Evolutionary conservation across 768 basidiomycete species (phyloP), one percentile per base, ranked within the genome.

Genomic region (Termitomyces sp.): DNA sequence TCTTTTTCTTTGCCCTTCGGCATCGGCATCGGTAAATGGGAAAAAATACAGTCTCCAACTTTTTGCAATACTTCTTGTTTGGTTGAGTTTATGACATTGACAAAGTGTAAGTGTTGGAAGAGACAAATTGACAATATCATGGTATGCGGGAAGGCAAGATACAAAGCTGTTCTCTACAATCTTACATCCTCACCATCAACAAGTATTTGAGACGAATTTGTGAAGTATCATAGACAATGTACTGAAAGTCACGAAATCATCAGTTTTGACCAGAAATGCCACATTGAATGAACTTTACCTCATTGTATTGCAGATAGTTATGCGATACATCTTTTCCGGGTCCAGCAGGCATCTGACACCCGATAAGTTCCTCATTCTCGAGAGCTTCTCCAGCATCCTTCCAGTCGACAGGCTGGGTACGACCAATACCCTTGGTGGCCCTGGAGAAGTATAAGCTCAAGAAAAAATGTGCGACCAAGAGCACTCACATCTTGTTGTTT

Each of bases 341-440:
- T 8, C 83, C 82, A 52, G 82, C 79, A n/a, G 84, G 84, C 84
- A 86, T 85, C 38, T 75, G 67, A 56, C 80, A 81, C 18, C 84
- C 84, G 38, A 71, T 64, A 24, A 86, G 73, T 20, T 74, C 81
- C 8, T 75, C 71, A 62, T 84, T 73, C 33, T 71, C 75, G 10
- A 83, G 67, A 1, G 77, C 77, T 41, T 66, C 67, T 28, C 82
- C 83, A 0, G 83, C 84, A 65, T 85, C 84, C 63, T 84, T 78
- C 84, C 84, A 86, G 11, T 74, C 70, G 0, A 60, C 68, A 7
- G 83, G 84, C 62, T 82, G 82, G 11, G 71, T 77, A 36, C 68
- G 69, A 14, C 84, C 84, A 6, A 83, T 52, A 55, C 84, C 84
- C 59, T 81, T 79, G 20, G 84, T 85, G 11, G 78, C 72, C 47